phyloP scores from a whole-genome alignment of 352 stramenopile species.

The Lagenidium giganteum region DNA sequence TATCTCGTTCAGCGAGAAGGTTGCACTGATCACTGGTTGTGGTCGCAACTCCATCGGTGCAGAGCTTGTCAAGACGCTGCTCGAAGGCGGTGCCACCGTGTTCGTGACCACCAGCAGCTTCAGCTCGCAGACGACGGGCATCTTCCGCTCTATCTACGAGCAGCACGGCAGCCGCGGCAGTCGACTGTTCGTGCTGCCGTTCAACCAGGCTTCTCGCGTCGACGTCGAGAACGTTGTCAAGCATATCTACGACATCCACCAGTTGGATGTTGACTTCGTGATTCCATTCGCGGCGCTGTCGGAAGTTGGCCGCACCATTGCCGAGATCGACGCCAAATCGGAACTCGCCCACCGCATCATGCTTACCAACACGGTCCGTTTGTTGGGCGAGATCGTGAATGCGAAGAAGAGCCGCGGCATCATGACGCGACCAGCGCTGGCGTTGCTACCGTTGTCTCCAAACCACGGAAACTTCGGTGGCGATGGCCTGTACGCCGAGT shows the following conservation, averaged over 20 bases:
- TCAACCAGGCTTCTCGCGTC: slow-evolving; percentile 81
- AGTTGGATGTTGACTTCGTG: slow-evolving; percentile 82
- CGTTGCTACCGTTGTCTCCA: slow-evolving; percentile 74
- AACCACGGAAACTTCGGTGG: slow-evolving; percentile 86
- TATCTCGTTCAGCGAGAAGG: slow-evolving; percentile 80
- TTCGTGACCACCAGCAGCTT: slow-evolving; percentile 85
- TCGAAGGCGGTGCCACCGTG: slow-evolving; percentile 82
- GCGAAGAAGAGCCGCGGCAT: slow-evolving; percentile 73
- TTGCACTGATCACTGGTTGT: slow-evolving; percentile 82
- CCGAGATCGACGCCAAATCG: slow-evolving; percentile 68
- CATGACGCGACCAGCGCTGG: slow-evolving; percentile 66
- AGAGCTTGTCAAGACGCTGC: slow-evolving; percentile 77
- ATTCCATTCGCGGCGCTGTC: slow-evolving; percentile 87
- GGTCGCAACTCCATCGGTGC: slow-evolving; percentile 82
- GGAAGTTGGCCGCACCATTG: slow-evolving; percentile 75
- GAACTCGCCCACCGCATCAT: slow-evolving; percentile 86
- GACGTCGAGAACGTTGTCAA: slow-evolving; percentile 66
- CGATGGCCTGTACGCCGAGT: slow-evolving; percentile 86
- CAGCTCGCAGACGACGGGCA: slow-evolving; percentile 32
- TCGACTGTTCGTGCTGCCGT: slow-evolving; percentile 73
- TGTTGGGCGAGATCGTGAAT: slow-evolving; percentile 72
- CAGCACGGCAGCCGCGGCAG: slow-evolving; percentile 77
- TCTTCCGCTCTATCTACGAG: slow-evolving; percentile 84
- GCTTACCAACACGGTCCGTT: slow-evolving; percentile 81
- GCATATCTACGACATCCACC: slow-evolving; percentile 82